phyloP scores from a whole-genome alignment of 129 eudicot species.

The Rutidosis leptorrhynchoides region DNA sequence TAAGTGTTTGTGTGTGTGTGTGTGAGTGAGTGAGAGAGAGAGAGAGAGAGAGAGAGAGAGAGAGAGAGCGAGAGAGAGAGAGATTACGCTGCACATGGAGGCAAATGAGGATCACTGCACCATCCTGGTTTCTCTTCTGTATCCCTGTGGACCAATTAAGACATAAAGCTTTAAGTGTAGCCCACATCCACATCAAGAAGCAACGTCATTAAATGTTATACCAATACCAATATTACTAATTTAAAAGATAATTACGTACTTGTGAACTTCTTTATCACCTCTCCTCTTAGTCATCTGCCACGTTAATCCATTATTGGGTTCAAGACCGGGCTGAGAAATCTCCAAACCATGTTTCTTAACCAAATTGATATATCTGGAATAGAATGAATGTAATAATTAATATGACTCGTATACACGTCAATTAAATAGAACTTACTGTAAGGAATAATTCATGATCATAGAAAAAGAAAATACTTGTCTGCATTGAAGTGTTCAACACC shows the following conservation, averaged over 20 bases:
- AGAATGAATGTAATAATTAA: neutral
- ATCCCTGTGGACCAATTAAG: constrained; percentile 49
- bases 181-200: no score
- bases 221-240: constrained; percentile 6
- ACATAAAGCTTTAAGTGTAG: constrained; percentile 3
- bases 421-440: neutral
- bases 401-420: neutral
- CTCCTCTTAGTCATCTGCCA: constrained; percentile 99
- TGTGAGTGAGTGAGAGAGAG: no score
- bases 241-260: constrained; percentile 41
- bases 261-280: constrained; percentile 97
- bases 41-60: no score
- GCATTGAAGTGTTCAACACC: constrained; percentile 90
- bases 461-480: constrained; percentile 46
- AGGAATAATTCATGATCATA: constrained; percentile 1
- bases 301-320: constrained; percentile 89
- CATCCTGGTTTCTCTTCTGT: constrained; percentile 94
- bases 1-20: no score
- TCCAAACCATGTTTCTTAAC: constrained; percentile 89
- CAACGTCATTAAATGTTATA: constrained; percentile 1
- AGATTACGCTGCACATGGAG: constrained; percentile 96
- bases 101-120: constrained; percentile 90
- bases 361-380: constrained; percentile 61
- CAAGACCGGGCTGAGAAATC: constrained; percentile 96
- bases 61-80: no score